Evolutionary conservation across 306 rosid genomes (phyloP).

Genomic region (Trichosanthes cucumerina): DNA sequence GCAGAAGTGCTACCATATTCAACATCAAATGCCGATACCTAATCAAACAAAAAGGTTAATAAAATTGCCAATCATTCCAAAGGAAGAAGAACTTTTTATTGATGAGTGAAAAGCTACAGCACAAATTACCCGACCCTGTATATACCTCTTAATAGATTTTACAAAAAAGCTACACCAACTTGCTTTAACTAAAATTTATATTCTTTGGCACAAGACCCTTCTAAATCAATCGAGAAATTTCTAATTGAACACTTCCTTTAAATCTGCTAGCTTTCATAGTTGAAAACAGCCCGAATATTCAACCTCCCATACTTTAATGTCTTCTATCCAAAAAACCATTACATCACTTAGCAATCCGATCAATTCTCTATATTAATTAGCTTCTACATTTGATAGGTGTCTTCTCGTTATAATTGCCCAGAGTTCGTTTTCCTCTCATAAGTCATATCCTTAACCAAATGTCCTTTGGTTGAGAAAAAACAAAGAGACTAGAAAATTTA

Average conservation of each 20-base stretch:
- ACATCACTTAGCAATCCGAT: background rate
- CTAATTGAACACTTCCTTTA: background rate
- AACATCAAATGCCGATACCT: conserved; percentile 97
- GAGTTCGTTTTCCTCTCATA: background rate
- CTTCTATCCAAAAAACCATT: background rate
- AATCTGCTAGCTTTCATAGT: background rate
- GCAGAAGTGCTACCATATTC: conserved; percentile 79
- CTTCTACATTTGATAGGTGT: background rate
- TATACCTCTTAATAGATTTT: background rate
- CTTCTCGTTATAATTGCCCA: background rate
- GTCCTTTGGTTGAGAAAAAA: background rate
- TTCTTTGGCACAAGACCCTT: background rate
- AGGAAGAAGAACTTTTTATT: background rate
- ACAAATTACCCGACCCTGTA: background rate
- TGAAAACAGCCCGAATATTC: background rate
- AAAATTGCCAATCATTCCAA: background rate
- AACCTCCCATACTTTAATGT: background rate
- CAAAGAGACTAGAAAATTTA: background rate
- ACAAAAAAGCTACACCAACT: conserved; percentile 10
- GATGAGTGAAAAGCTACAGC: background rate
- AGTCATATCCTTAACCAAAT: background rate
- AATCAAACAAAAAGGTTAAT: background rate
- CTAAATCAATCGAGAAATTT: background rate
- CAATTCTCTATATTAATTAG: background rate
- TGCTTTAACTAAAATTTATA: conserved; percentile 17